Percentiles rank a stretch among this genome's conserved stretches.
Evolutionary conservation across 2,329 filamentous ascomycete species (phyloP).

Genomic region (Westerdykella aurantiaca): DNA sequence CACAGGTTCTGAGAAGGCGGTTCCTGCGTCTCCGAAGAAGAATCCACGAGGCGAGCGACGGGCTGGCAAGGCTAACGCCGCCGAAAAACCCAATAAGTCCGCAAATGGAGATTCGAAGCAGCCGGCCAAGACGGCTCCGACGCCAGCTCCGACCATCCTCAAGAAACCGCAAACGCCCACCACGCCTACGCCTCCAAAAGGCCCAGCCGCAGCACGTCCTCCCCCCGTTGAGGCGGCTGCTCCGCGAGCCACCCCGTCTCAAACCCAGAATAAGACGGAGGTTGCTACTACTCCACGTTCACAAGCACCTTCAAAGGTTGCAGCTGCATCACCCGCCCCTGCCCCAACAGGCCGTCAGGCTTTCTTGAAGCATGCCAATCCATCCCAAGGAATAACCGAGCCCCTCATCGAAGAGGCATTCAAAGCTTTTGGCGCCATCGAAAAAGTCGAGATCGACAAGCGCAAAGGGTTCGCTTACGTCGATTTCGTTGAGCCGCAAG

Average conservation of each 20-base stretch:
- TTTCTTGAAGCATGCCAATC: constrained; percentile 57
- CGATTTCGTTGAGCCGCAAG: constrained; percentile 70
- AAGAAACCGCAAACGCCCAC: constrained; percentile 31
- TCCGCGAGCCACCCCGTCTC: constrained; percentile 13
- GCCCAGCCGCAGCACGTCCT: constrained; percentile 23
- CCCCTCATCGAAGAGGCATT: constrained; percentile 69
- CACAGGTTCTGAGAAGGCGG: constrained; percentile 20
- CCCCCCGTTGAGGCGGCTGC: constrained; percentile 27
- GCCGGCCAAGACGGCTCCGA: constrained; percentile 20
- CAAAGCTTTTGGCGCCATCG: constrained; percentile 65
- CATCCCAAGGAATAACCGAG: constrained; percentile 88
- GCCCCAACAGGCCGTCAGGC: constrained; percentile 47
- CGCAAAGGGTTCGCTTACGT: constrained; percentile 93
- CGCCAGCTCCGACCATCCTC: constrained; percentile 32
- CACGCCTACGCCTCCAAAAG: constrained; percentile 22
- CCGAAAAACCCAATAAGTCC: constrained; percentile 30
- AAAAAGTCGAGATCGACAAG: constrained; percentile 84
- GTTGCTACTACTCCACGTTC: constrained; percentile 8
- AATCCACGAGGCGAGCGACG: constrained; percentile 36
- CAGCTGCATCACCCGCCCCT: constrained; percentile 16
- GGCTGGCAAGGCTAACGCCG: constrained; percentile 33
- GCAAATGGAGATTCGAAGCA: constrained; percentile 18
- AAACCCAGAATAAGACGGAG: constrained; percentile 14
- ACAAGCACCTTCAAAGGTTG: not conserved
- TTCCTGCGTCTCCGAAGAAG: constrained; percentile 31